Evolutionary conservation across 768 basidiomycete genomes (phyloP).

Genomic region (Leucocoprinus sp.): DNA sequence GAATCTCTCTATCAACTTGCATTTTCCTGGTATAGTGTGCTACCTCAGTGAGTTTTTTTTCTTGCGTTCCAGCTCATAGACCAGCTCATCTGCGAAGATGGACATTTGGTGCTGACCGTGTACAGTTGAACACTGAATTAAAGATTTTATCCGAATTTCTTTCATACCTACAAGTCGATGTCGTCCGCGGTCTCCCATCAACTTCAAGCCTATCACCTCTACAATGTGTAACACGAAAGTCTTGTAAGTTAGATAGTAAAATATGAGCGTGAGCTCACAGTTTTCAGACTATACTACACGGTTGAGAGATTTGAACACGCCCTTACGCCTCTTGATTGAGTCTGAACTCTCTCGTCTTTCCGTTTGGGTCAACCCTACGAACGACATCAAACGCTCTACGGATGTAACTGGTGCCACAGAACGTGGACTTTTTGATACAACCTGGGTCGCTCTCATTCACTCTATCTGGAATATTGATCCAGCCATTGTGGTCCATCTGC

Average conservation of each 20-base stretch:
- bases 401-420: slow-evolving; percentile 49
- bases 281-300: slow-evolving; percentile 45
- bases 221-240: slow-evolving; percentile 33
- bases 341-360: slow-evolving; percentile 81
- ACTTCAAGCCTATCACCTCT: slow-evolving; percentile 56
- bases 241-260: slow-evolving; percentile 27
- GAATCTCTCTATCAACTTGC: slow-evolving; percentile 72
- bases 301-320: slow-evolving; percentile 60
- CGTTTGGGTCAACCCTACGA: slow-evolving; percentile 87
- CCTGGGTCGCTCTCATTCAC: slow-evolving; percentile 62
- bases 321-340: slow-evolving; percentile 80
- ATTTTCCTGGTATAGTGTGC: slow-evolving; percentile 87
- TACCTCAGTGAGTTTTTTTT: too few relatives aligned
- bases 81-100: slow-evolving; percentile 46
- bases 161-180: slow-evolving; percentile 67
- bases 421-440: slow-evolving; percentile 50
- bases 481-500: slow-evolving; percentile 71
- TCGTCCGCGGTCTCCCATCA: slow-evolving; percentile 45
- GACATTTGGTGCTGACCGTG: slow-evolving; percentile 92
- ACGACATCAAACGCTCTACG: slow-evolving; percentile 60
- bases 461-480: slow-evolving; percentile 81
- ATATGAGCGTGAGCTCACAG: not conserved
- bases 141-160: slow-evolving; percentile 82
- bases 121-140: slow-evolving; percentile 84
- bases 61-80: slow-evolving; percentile 22